phyloP scores from a whole-genome alignment of 2,329 filamentous ascomycete genomes.

The Botrytis aclada region DNA sequence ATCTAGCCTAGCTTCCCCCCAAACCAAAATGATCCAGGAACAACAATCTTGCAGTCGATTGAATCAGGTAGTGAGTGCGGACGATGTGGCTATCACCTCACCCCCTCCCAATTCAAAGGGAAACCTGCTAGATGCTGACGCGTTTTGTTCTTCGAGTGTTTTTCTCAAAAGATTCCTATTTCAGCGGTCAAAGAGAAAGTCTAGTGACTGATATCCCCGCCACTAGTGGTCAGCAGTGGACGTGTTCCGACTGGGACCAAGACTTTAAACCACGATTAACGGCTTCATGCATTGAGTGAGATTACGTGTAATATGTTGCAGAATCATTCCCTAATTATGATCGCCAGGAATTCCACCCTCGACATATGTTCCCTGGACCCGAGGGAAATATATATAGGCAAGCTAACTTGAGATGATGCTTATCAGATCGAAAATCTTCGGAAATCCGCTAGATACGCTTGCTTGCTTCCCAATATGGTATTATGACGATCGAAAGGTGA shows the following conservation, averaged over 20 bases:
- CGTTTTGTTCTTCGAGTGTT: background rate
- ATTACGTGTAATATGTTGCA: constrained; percentile 11
- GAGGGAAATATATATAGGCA: background rate
- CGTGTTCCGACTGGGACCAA: constrained; percentile 4
- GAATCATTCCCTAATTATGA: background rate
- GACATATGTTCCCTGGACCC: background rate
- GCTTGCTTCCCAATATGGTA: background rate
- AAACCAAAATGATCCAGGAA: constrained; percentile 9
- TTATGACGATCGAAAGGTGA: background rate
- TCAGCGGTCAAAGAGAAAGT: constrained; percentile 2
- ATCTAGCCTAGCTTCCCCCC: background rate
- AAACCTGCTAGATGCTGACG: constrained; percentile 9
- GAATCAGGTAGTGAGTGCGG: background rate
- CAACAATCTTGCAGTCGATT: constrained; percentile 1
- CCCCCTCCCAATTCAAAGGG: background rate
- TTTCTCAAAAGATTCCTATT: background rate
- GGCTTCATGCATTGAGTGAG: background rate
- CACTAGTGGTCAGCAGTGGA: background rate
- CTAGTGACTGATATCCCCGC: background rate
- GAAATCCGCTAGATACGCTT: background rate
- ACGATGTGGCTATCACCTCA: background rate
- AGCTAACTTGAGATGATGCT: background rate
- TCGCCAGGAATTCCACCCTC: constrained; percentile 1
- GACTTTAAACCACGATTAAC: background rate
- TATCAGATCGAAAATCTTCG: constrained; percentile 10